Evolutionary conservation across 805 yeast species (phyloP).

Genomic region (Candida incommunis): DNA sequence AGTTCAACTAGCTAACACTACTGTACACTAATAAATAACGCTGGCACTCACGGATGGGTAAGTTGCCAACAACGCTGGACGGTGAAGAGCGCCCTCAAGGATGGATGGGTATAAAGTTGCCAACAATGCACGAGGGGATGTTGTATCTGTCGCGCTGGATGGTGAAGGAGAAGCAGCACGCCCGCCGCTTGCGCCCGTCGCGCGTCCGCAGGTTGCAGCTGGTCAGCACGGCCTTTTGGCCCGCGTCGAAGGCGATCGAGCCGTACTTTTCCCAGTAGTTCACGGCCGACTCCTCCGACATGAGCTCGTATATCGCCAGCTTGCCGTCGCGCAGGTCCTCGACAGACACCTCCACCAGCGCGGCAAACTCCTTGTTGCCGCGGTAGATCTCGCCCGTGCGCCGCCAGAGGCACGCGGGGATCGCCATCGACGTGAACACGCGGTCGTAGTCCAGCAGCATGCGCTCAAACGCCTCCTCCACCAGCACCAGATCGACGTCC

Average conservation of each 20-base stretch:
- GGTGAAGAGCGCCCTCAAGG: too few relatives aligned
- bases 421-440: conserved; percentile 93
- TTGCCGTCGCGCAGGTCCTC: conserved; percentile 89
- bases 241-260: conserved; percentile 88
- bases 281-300: conserved; percentile 93
- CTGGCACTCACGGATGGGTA: too few relatives aligned
- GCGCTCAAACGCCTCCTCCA: conserved; percentile 88
- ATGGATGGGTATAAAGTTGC: conserved; percentile 77
- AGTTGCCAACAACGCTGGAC: too few relatives aligned
- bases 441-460: conserved; percentile 88
- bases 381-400: conserved; percentile 92
- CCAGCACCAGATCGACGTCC: conserved; percentile 81
- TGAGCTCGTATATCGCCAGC: conserved; percentile 78
- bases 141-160: conserved; percentile 85
- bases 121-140: conserved; percentile 91
- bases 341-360: conserved; percentile 74
- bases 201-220: conserved; percentile 76
- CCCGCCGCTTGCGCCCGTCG: conserved; percentile 65
- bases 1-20: too few relatives aligned
- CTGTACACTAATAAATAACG: too few relatives aligned
- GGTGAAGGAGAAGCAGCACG: conserved; percentile 90
- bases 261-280: conserved; percentile 97
- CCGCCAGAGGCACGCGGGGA: conserved; percentile 95
- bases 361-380: conserved; percentile 93
- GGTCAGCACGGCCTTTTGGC: conserved; percentile 87